These are phyloP conservation scores for Panicum hallii DNA, from an alignment of 202 grass and related monocot species.

Conservation along the genomic window DNA sequence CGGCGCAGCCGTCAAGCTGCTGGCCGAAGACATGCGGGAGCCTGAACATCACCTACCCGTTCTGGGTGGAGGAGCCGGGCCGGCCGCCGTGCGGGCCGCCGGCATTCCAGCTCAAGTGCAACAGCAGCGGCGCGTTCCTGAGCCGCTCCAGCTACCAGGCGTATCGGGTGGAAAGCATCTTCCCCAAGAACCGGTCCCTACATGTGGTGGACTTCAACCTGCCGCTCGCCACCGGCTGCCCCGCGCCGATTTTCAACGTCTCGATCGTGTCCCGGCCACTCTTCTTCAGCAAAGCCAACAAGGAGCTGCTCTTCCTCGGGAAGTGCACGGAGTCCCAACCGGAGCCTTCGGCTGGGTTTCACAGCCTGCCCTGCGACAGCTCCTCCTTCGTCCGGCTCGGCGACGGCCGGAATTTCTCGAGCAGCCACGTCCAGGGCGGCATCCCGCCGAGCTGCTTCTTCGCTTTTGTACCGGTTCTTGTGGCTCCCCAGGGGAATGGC, in stretches of 20 bases:
- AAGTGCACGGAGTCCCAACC: not conserved
- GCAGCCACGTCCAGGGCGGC: not conserved
- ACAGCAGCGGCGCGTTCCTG: not conserved
- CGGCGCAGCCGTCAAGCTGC: not conserved
- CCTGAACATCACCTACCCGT: slow-evolving; percentile 46
- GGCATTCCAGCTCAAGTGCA: slow-evolving; percentile 52
- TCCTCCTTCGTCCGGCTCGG: not conserved
- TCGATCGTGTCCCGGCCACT: not conserved
- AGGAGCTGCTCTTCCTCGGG: slow-evolving; percentile 36
- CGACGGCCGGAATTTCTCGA: not conserved
- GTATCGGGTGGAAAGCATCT: not conserved
- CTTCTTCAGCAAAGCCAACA: slow-evolving; percentile 32
- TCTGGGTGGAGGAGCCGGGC: slow-evolving; percentile 52
- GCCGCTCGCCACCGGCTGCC: slow-evolving; percentile 34
- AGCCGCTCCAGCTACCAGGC: accelerated
- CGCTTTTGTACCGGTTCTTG: slow-evolving; percentile 15
- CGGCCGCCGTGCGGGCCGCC: slow-evolving; percentile 31
- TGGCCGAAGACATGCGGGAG: slow-evolving; percentile 24
- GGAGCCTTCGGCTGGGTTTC: not conserved
- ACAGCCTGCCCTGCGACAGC: not conserved
- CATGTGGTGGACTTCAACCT: slow-evolving; percentile 14
- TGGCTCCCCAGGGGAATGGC: not conserved
- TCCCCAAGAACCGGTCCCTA: not conserved
- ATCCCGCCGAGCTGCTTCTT: not conserved
- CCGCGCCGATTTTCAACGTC: slow-evolving; percentile 25